Conservation (phyloP, 768 basidiomycete species). For the Calocybe indica region DNA sequence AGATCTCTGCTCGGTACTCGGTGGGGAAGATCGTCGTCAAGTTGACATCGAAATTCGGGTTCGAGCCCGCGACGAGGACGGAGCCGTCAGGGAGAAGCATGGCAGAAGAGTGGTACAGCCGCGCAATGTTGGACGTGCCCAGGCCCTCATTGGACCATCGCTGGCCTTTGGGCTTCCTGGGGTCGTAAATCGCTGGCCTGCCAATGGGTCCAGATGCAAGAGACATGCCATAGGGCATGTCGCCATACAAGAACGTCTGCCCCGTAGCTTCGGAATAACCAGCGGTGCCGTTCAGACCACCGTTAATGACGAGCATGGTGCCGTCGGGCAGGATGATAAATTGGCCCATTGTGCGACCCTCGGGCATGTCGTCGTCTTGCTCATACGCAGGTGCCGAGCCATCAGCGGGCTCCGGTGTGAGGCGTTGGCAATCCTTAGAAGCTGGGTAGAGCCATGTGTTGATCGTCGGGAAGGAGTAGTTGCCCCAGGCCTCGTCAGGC, state of each 20-base stretch:
- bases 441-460: slow-evolving; percentile 72
- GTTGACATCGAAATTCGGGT: slow-evolving; percentile 86
- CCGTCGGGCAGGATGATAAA: slow-evolving; percentile 81
- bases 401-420: slow-evolving; percentile 79
- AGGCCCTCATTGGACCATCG: slow-evolving; percentile 73
- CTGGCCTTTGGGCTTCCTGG: slow-evolving; percentile 59
- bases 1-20: slow-evolving; percentile 77
- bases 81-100: slow-evolving; percentile 86
- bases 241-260: slow-evolving; percentile 30
- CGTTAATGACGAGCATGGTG: slow-evolving; percentile 76
- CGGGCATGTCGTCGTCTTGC: slow-evolving; percentile 71
- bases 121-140: slow-evolving; percentile 54
- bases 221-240: slow-evolving; percentile 69
- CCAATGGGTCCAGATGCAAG: slow-evolving; percentile 77
- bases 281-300: slow-evolving; percentile 81
- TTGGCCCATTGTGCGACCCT: slow-evolving; percentile 86
- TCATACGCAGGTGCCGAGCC: slow-evolving; percentile 55
- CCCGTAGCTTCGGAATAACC: slow-evolving; percentile 67
- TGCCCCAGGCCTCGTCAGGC: slow-evolving; percentile 65
- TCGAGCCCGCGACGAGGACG: slow-evolving; percentile 86
- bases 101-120: slow-evolving; percentile 90
- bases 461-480: slow-evolving; percentile 67
- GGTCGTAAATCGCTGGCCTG: slow-evolving; percentile 81
- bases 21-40: slow-evolving; percentile 60
- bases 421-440: slow-evolving; percentile 69